Base-by-base conservation (phyloP, 805 yeast species). In the Alloascoidea hylecoeti region DNA sequence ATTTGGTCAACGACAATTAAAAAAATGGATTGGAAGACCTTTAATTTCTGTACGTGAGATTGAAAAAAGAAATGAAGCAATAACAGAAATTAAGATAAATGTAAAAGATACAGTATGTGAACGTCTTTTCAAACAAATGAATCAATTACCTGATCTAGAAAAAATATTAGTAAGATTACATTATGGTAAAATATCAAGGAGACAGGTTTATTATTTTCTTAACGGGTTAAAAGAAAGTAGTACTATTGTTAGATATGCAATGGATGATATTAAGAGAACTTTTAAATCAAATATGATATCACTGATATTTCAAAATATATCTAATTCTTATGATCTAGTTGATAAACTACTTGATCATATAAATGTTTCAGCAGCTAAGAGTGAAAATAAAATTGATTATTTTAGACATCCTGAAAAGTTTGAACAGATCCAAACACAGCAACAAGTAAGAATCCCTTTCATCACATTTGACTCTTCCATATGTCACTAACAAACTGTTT, bases 11-110 rank as follows among this genome's bases (percentile, higher is more conserved):
- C 57, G 95, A 39, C 47, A 72, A 41, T 53, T 92, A 12, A 63
- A 66, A 18, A 60, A 68, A 30, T 92, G 98, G 98, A 57, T 88
- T 0, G 63, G 74, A 1, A 63, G 67, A 42, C 98, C 98, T 1
- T 61, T 88, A 16, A 56, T 72, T 0, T 64, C 74, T 34, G 58
- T 63, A 18, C 63, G 57, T 1, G 57, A 58, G 5, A 79, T 92
- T 2, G 64, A 68, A 39, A 63, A 64, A n/a, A 64, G 98, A 17
- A 57, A 69, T 0, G 70, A 69, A 33, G 85, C 94, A 0, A 66
- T 78, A 3, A 66, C 64, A 16, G 66, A 70, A 40, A 51, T 77
- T 3, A 58, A 35, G 4, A 37, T 28, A 16, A 32, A 37, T 15
- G 36, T 40, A 13, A 35, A 16, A 32, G 45, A 41, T 13, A 34